Percentiles rank a stretch among this genome's conserved stretches.
Evolutionary conservation across 148 eudicot genomes (phyloP).

Genomic region (Talinum fruticosum): DNA sequence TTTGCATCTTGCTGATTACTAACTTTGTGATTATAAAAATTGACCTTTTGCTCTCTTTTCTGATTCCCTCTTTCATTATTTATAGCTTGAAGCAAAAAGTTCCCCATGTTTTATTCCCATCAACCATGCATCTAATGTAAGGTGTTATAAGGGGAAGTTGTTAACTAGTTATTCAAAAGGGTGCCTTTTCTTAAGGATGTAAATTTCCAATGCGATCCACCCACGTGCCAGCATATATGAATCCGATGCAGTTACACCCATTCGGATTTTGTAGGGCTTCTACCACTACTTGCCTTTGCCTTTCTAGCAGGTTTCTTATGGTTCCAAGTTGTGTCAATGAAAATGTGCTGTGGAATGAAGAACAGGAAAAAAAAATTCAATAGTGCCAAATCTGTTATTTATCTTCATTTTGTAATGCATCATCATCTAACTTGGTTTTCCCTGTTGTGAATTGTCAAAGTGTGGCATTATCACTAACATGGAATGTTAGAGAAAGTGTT

Average conservation of each 20-base stretch:
- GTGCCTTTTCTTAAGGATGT: neutral
- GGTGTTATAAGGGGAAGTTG: neutral
- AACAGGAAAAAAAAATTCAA: neutral
- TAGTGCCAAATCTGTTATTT: neutral
- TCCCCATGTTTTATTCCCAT: neutral
- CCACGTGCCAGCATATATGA: neutral
- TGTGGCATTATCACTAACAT: no score
- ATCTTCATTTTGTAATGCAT: no score
- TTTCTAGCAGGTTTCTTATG: conserved; percentile 19
- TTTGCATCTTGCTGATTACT: neutral
- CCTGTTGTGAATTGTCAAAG: no score
- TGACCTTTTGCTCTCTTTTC: neutral
- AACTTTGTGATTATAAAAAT: neutral
- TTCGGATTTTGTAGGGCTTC: neutral
- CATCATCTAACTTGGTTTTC: no score
- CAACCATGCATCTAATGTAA: neutral
- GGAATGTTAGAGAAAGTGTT: no score
- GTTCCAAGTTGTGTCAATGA: neutral
- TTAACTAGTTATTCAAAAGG: neutral
- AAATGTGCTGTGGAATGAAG: neutral
- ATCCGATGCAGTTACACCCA: neutral
- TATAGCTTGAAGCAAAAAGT: neutral
- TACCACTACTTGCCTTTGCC: neutral
- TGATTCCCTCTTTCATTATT: neutral
- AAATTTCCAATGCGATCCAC: neutral